Percentiles rank a stretch among this genome's conserved stretches.
Conservation (phyloP, 2,329 filamentous ascomycete genomes). For the Beauveria sp. region DNA sequence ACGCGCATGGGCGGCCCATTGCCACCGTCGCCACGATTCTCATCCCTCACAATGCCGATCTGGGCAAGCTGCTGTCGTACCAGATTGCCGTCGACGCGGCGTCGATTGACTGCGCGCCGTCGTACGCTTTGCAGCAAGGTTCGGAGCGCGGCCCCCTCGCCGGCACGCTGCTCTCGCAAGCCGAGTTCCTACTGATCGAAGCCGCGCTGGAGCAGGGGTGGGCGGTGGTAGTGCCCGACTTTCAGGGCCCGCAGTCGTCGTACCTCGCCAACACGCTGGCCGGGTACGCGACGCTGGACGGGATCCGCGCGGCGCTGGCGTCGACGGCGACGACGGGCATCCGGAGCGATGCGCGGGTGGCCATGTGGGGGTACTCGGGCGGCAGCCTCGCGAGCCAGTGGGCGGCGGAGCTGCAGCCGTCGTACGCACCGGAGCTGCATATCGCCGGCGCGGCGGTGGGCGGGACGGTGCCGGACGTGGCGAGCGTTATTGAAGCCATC, state of each 20-base stretch:
- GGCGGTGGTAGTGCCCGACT: conserved; percentile 15
- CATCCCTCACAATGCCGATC: conserved; percentile 23
- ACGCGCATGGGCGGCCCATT: conserved; percentile 26
- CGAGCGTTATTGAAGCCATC: not conserved
- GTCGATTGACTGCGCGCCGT: conserved; percentile 26
- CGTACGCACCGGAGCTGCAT: conserved; percentile 1
- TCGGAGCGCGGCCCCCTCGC: conserved; percentile 24
- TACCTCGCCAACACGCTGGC: conserved; percentile 8
- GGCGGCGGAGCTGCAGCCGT: conserved; percentile 6
- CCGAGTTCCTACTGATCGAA: conserved; percentile 2
- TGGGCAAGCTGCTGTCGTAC: conserved; percentile 30
- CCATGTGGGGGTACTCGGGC: conserved; percentile 29
- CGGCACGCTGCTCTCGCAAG: conserved; percentile 19
- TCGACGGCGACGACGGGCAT: conserved; percentile 16
- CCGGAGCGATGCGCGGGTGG: conserved; percentile 21
- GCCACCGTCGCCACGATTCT: conserved; percentile 31
- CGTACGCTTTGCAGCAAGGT: conserved; percentile 17
- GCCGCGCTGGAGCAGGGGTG: conserved; percentile 5
- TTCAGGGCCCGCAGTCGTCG: not conserved
- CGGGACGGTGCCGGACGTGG: not conserved
- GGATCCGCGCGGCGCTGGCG: not conserved
- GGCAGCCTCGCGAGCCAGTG: conserved; percentile 3
- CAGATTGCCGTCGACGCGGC: conserved; percentile 33
- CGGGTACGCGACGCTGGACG: conserved; percentile 2
- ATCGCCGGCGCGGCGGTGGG: conserved; percentile 1